These are phyloP conservation scores for Ceratocystiopsis minuta DNA, from an alignment of 2,329 filamentous ascomycete species.

Conservation along the genomic window DNA sequence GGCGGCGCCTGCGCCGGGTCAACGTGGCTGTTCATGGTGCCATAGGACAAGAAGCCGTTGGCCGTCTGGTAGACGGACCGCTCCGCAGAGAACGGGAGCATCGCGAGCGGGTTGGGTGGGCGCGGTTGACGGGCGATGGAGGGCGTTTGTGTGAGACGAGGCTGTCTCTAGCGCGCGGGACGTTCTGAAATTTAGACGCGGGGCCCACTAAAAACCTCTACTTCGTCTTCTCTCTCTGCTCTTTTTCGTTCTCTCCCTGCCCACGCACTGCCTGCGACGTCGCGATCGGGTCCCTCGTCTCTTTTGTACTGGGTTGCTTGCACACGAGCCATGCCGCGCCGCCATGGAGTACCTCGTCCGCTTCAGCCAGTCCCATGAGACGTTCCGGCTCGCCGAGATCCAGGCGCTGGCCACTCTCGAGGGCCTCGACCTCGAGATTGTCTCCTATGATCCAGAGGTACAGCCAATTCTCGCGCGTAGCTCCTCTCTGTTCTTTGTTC, in stretches of 20 bases:
- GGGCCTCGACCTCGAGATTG: conserved; percentile 47
- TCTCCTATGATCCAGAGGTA: conserved; percentile 62
- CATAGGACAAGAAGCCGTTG: conserved; percentile 61
- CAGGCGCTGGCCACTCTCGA: conserved; percentile 58
- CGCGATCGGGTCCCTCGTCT: neutral
- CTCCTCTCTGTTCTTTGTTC: conserved; percentile 17
- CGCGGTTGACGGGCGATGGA: too few species aligned
- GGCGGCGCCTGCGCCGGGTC: conserved; percentile 49
- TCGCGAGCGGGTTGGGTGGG: conserved; percentile 11
- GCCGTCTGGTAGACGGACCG: conserved; percentile 33
- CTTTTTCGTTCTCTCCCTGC: neutral
- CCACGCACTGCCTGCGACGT: neutral
- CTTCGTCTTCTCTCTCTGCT: neutral
- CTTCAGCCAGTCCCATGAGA: conserved; percentile 77
- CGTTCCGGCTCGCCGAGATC: conserved; percentile 74
- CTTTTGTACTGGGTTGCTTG: too few species aligned
- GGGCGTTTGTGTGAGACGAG: neutral
- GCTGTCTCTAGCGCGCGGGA: too few species aligned
- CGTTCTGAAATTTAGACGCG: too few species aligned
- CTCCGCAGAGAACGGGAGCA: conserved; percentile 25
- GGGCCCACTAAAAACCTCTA: conserved; percentile 6
- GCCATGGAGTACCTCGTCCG: conserved; percentile 68
- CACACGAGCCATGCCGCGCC: neutral
- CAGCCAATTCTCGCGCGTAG: too few species aligned
- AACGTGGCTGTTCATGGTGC: conserved; percentile 43